Evolutionary conservation across 2,329 filamentous ascomycete species (phyloP).

Genomic region (Lachnellula subtilissima): DNA sequence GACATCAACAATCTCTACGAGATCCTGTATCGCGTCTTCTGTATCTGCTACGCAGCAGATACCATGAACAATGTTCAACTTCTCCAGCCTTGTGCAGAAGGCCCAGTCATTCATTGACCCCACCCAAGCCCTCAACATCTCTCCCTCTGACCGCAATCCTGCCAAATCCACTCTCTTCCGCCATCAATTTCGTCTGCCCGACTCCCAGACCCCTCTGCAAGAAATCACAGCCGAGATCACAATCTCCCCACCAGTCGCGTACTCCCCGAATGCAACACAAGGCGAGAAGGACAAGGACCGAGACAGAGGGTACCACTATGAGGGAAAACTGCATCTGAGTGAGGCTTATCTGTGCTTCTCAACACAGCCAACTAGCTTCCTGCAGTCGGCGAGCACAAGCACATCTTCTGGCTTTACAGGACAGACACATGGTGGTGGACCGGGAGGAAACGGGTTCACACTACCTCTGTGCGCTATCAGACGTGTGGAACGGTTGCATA

Average conservation of each 20-base stretch:
- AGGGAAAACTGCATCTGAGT: constrained; percentile 87
- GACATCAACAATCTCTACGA: background rate
- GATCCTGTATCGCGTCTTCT: background rate
- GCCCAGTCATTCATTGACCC: constrained; percentile 94
- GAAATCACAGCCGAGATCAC: constrained; percentile 96
- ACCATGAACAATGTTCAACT: constrained; percentile 51
- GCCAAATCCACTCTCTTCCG: constrained; percentile 92
- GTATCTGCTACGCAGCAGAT: constrained; percentile 17
- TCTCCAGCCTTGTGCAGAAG: constrained; percentile 86
- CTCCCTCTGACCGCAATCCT: constrained; percentile 71
- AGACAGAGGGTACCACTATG: constrained; percentile 79
- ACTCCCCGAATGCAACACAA: constrained; percentile 53
- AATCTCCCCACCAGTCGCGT: constrained; percentile 57
- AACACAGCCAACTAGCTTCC: constrained; percentile 83
- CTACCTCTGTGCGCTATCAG: constrained; percentile 88
- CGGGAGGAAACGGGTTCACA: constrained; percentile 92
- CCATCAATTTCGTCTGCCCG: constrained; percentile 90
- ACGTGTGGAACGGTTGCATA: constrained; percentile 87
- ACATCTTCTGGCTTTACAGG: constrained; percentile 83
- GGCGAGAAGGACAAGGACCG: constrained; percentile 63
- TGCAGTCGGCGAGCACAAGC: constrained; percentile 71
- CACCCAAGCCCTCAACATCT: constrained; percentile 68
- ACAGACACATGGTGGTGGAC: constrained; percentile 87
- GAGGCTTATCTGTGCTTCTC: constrained; percentile 97
- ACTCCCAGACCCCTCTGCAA: constrained; percentile 86